Base-by-base conservation (phyloP, 352 stramenopile genomes). In the Aphanomyces invadans region DNA sequence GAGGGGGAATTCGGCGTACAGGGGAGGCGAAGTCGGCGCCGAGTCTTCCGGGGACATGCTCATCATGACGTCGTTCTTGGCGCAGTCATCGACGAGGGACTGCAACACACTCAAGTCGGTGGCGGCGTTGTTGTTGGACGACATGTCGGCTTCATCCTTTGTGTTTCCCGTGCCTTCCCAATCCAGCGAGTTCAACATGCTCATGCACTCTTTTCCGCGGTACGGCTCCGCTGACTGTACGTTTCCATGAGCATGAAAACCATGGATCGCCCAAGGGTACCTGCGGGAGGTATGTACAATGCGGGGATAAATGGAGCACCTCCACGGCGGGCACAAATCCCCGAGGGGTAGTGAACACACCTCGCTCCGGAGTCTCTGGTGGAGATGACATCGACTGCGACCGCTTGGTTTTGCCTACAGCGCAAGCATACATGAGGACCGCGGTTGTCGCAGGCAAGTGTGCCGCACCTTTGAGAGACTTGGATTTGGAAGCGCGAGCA, bases 321-420 rank as follows among this genome's bases (percentile, higher is more conserved):
- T 52, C 44, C 12, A 52, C 21, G 12, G 44, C 12, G 21, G 21
- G 44, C 10, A n/a, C 44, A 9, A 25, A 25, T 9, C 21, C 44
- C 12, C 44, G 44, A 9, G 44, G 12, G 21, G 12, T 26, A 19
- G 12, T 25, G 44, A 52, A 42, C 7, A 42, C 36, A 42, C 36
- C 44, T 52, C 21, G 44, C 19, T 52, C 44, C 9, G 44, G 44
- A 7, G 44, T 26, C 44, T 52, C 49, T 39, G 11, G 29, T 21
- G 49, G 49, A 7, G 49, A 57, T 12, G 60, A 59, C 60, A 67
- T 65, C 2, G 57, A 65, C 29, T 65, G 60, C 28, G 60, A 67
- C 29, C 60, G 42, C 46, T 67, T 67, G 11, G 39, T 67, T 31
- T 57, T 57, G 49, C 0, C 49, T 57, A 33, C 0, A 32, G 4